Base-by-base conservation (phyloP, 2,329 filamentous ascomycete genomes). In the Aspergillus sp. region DNA sequence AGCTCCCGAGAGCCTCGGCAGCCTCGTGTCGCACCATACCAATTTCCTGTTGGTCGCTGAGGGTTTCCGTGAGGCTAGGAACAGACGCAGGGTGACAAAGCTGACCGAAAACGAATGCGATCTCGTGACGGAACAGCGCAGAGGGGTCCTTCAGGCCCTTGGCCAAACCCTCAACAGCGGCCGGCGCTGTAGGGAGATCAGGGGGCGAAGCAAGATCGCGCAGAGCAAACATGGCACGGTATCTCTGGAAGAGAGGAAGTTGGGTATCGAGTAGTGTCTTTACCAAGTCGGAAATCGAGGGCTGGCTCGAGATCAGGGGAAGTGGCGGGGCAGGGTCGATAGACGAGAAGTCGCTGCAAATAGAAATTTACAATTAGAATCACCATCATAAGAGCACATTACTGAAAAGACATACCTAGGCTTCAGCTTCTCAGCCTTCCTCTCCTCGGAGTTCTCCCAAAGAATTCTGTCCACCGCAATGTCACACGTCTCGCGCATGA, bases 1-100 rank as follows among this genome's bases (percentile, higher is more conserved):
- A 77, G 62, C 90, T 95, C 22, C 93, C 93, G 22, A 98, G 81
- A 20, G 93, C 93, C 73, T 98, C 93, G 1, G 94, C 93, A 43
- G 93, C 94, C 72, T 98, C 93, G 64, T 98, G 93, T 48, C 93
- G 84, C 48, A 98, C 93, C 93, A 98, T 98, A 62, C 90, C 90
- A 20, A 82, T 86, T 73, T 98, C 93, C 47, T 87, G 76, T 43
- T 80, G 73, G 66, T 98, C 79, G 60, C 86, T 86, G 50, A 98
- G 76, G 1, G 87, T 83, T 45, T 81, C 82, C 13, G 86, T 85
- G 49, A 98, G 80, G 50, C 88, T 88, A 3, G 93, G 90, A 57
- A 98, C 96, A 1, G 90, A 95, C n/a, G 91, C 91, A 1, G 93
- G 93, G 64, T 98, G 93, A 47, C 87, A 90, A 45, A 98, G 78